Evolutionary conservation across 179 eudicot species (phyloP).

Genomic region (Nepenthes alata): DNA sequence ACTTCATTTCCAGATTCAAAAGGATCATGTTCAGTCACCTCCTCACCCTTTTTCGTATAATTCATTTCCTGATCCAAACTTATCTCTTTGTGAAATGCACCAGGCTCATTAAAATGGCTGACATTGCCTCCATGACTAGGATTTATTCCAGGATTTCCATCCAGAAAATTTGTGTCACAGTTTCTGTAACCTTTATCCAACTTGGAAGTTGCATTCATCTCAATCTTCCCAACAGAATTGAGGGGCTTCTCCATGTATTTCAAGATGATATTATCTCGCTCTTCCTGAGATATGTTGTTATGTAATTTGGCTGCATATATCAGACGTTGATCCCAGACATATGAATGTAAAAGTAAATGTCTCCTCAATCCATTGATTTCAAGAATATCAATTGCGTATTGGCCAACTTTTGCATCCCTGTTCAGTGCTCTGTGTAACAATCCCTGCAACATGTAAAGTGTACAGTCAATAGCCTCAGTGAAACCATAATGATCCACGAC

Average conservation of each 20-base stretch:
- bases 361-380: slow-evolving; percentile 65
- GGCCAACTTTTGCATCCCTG: slow-evolving; percentile 24
- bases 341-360: slow-evolving; percentile 49
- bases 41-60: slow-evolving; percentile 14
- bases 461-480: slow-evolving; percentile 1
- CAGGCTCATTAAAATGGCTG: slow-evolving; percentile 17
- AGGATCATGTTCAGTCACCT: slow-evolving; percentile 13
- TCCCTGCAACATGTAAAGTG: slow-evolving; percentile 29
- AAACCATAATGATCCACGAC: not conserved
- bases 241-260: slow-evolving; percentile 28
- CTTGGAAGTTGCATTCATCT: slow-evolving; percentile 10
- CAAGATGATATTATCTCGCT: slow-evolving; percentile 13
- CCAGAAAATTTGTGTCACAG: slow-evolving; percentile 15
- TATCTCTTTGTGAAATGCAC: slow-evolving; percentile 15
- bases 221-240: slow-evolving; percentile 12
- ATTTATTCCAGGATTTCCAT: slow-evolving; percentile 13
- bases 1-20: slow-evolving; percentile 19
- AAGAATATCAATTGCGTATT: slow-evolving; percentile 49
- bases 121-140: slow-evolving; percentile 12
- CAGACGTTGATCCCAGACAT: slow-evolving; percentile 75
- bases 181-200: slow-evolving; percentile 15
- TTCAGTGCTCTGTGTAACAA: slow-evolving; percentile 30
- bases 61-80: slow-evolving; percentile 14
- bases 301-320: slow-evolving; percentile 29
- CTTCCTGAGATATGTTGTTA: slow-evolving; percentile 19